Evolutionary conservation across 306 rosid genomes (phyloP).

Genomic region (Quercus parvula): DNA sequence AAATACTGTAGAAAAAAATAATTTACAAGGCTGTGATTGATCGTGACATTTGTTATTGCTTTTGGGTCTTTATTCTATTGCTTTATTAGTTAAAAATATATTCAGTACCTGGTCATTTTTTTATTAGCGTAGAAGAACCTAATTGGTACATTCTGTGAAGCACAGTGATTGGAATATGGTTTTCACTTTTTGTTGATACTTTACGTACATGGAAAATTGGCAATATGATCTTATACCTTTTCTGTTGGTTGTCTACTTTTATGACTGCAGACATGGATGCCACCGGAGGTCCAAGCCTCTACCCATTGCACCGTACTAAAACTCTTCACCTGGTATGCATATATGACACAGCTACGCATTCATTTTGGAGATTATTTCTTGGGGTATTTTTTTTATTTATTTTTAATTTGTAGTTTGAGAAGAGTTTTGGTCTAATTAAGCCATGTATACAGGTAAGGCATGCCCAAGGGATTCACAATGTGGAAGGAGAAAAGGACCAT

Average conservation of each 20-base stretch:
- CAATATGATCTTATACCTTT: not conserved
- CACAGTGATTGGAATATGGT: not conserved
- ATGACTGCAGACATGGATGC: conserved; percentile 58
- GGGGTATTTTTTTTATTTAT: not conserved
- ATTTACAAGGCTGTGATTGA: not conserved
- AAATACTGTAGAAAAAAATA: no score
- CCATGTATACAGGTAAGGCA: conserved; percentile 73
- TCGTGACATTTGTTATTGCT: not conserved
- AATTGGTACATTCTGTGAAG: not conserved
- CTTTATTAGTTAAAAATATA: not conserved
- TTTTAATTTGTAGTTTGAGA: not conserved
- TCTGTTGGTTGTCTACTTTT: conserved; percentile 9
- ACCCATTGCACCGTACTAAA: conserved; percentile 67
- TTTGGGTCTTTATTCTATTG: not conserved
- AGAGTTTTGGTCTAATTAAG: conserved; percentile 7
- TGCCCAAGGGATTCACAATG: conserved; percentile 94
- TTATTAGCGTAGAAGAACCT: not conserved
- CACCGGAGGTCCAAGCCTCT: conserved; percentile 36
- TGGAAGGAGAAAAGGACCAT: conserved; percentile 69
- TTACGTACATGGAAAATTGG: not conserved
- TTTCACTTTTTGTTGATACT: not conserved
- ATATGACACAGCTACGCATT: not conserved
- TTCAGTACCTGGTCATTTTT: not conserved
- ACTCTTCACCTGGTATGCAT: conserved; percentile 68
- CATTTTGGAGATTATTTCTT: not conserved